A percentile compares a stretch with the other conserved stretches of the same genome.
Evolutionary conservation across 768 basidiomycete genomes (phyloP).

Genomic region (Auriscalpium microsporum): DNA sequence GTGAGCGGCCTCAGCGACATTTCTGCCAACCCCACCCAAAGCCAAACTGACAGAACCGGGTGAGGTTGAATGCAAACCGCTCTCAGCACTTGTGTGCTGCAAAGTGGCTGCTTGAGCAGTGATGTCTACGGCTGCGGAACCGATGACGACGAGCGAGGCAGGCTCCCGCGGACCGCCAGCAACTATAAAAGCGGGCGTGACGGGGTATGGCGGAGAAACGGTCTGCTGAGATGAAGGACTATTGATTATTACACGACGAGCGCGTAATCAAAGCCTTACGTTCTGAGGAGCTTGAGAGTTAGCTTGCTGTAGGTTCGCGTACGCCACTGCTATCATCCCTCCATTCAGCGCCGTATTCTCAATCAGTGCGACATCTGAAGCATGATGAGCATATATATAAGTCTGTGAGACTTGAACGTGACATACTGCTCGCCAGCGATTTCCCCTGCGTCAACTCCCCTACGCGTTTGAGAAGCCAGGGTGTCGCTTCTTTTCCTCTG

Average conservation of each 20-base stretch:
- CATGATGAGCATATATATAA: not conserved
- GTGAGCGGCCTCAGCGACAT: constrained; percentile 86
- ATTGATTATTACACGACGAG: no score
- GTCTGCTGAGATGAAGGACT: no score
- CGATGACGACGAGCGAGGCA: constrained; percentile 62
- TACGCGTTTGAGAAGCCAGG: constrained; percentile 85
- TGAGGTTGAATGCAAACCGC: constrained; percentile 59
- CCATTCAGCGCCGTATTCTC: constrained; percentile 81
- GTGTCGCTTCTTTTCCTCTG: constrained; percentile 86
- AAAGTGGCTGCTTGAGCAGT: constrained; percentile 44
- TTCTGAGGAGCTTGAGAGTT: no score
- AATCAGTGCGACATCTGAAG: constrained; percentile 73
- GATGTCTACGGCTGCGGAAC: constrained; percentile 86
- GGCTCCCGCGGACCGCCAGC: not conserved
- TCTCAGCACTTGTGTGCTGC: constrained; percentile 19
- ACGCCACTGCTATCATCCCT: constrained; percentile 70
- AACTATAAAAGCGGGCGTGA: no score
- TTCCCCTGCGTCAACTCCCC: constrained; percentile 69
- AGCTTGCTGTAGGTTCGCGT: constrained; percentile 40
- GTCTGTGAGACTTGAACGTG: not conserved
- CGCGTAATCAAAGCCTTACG: no score
- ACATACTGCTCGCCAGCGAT: constrained; percentile 66
- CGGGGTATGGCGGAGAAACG: no score
- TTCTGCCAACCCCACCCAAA: constrained; percentile 89
- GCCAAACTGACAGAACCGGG: constrained; percentile 70